Base-by-base conservation (phyloP, 257 asterid species). In the Haberlea rhodopensis region DNA sequence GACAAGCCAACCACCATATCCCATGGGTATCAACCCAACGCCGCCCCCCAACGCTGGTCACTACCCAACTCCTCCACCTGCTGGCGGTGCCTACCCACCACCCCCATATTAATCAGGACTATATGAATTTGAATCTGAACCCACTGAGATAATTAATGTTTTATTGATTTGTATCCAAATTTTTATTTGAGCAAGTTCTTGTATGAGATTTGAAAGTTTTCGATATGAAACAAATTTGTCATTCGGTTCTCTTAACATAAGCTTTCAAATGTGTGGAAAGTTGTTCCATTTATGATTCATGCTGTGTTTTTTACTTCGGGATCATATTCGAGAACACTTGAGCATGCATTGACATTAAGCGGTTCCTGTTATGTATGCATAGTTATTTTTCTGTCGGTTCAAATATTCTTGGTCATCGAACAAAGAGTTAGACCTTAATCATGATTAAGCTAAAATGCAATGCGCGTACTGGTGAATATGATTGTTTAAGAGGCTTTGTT, bases 41-140 rank as follows among this genome's bases (percentile, higher is more conserved):
- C 72, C 72, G 10, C 73, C 67, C 29, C 67, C 73, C 60, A 10
- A 10, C 26, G 53, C 61, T 32, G 79, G 79, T 3, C 64, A 11
- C 51, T 72, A 73, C 55, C 65, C 72, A 11, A 18, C 31, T 22
- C 73, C 73, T 1, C 73, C 73, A 34, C 28, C 66, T 21, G 0
- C 57, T 24, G 62, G 65, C 32, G 66, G 78, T 7, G 51, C 8
- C 56, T 77, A 77, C 67, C 82, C 82, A 11, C 82, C 76, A 16
- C 82, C 76, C n/a, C 76, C 1, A 13, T 68, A 68, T 53, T 76
- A 54, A 57, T 15, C 46, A 8, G 26, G 61, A 26, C 22, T 9
- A 11, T 0, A 15, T 15, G 55, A 4, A 15, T 21, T 59, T 13
- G 4, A 60, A 23, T 53, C 37, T 28, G 32, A 37, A 46, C 11